A percentile compares a stretch with the other conserved stretches of the same genome.
phyloP scores from a whole-genome alignment of 306 rosid genomes.

The Oxytropis ochrocephala region DNA sequence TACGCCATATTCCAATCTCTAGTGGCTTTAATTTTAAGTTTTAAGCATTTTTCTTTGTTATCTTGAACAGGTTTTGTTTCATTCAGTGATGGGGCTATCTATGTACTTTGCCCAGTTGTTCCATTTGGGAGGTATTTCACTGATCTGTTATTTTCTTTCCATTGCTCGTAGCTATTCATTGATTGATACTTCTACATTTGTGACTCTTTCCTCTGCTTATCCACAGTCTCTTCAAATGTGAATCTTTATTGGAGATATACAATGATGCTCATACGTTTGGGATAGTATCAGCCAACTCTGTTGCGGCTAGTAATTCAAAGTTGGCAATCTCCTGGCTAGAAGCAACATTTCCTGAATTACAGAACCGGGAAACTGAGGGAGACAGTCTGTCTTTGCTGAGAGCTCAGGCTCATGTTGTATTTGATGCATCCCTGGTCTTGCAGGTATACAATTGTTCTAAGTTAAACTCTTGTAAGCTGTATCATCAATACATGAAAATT shows the following conservation, averaged over 20 bases:
- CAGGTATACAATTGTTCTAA: slow-evolving; percentile 52
- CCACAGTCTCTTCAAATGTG: slow-evolving; percentile 67
- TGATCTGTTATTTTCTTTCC: slow-evolving; percentile 14
- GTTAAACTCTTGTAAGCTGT: slow-evolving; percentile 5
- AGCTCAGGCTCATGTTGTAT: slow-evolving; percentile 72
- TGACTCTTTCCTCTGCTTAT: slow-evolving; percentile 21
- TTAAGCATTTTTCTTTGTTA: slow-evolving; percentile 10
- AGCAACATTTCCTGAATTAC: slow-evolving; percentile 72
- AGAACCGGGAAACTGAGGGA: slow-evolving; percentile 44
- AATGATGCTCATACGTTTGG: slow-evolving; percentile 82
- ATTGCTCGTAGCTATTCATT: neutral
- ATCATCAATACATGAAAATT: slow-evolving; percentile 7
- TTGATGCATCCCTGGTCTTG: slow-evolving; percentile 79
- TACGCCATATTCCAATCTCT: neutral
- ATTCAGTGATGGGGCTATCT: slow-evolving; percentile 77
- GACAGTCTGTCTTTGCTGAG: slow-evolving; percentile 35
- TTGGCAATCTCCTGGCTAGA: slow-evolving; percentile 94
- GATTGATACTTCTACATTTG: slow-evolving; percentile 21
- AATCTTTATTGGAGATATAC: slow-evolving; percentile 69
- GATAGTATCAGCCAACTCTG: slow-evolving; percentile 56
- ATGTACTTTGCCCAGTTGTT: slow-evolving; percentile 80
- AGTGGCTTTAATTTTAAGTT: neutral
- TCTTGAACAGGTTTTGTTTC: slow-evolving; percentile 67
- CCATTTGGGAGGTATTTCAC: slow-evolving; percentile 87
- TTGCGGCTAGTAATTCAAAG: slow-evolving; percentile 61